Evolutionary conservation across 2,329 filamentous ascomycete genomes (phyloP).

Genomic region (Coniella lustricola): DNA sequence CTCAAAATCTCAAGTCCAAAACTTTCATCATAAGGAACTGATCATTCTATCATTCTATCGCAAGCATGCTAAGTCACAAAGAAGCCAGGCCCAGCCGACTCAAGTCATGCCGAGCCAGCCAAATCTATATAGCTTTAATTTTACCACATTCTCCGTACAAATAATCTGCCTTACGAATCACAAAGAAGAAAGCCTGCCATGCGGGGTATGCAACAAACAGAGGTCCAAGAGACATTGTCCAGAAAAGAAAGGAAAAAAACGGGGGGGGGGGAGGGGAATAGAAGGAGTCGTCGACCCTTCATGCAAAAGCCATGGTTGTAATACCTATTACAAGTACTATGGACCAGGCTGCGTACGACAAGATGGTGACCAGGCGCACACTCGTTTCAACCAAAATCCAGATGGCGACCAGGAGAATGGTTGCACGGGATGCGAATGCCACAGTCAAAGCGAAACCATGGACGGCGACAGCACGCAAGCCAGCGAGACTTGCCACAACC

Average conservation of each 20-base stretch:
- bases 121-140: not conserved
- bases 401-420: not conserved
- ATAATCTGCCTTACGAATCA: not conserved
- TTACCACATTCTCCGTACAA: not conserved
- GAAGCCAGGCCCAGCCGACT: no score
- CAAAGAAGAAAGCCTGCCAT: not conserved
- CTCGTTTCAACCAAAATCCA: not conserved
- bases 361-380: not conserved
- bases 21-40: no score
- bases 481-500: not conserved
- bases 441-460: not conserved
- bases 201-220: constrained; percentile 6
- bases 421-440: constrained; percentile 3
- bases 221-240: not conserved
- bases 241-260: not conserved
- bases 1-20: not conserved
- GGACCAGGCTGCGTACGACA: not conserved
- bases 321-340: not conserved
- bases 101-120: no score
- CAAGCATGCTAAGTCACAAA: no score
- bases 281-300: not conserved
- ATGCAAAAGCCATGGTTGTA: not conserved
- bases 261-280: not conserved
- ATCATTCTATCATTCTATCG: no score
- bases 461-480: not conserved